These are phyloP conservation scores for Kwoniella shandongensis DNA, from an alignment of 768 basidiomycete genomes.

Conservation along the genomic window DNA sequence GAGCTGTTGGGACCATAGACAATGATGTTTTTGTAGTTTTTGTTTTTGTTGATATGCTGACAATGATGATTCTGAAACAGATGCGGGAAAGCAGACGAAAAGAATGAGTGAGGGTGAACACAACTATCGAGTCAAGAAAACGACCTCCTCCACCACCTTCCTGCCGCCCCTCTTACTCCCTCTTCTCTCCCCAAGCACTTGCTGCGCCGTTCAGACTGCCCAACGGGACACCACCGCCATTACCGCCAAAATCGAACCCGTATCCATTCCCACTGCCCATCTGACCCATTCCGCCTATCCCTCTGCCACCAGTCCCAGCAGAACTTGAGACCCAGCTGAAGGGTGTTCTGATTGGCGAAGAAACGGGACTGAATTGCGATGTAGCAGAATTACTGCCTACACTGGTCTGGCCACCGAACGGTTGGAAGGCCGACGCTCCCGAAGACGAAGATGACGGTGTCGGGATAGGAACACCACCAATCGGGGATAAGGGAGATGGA, in stretches of 20 bases:
- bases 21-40: too few species aligned
- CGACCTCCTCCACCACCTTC: too few species aligned
- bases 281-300: constrained; percentile 11
- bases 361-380: constrained; percentile 18
- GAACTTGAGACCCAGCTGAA: constrained; percentile 35
- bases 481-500: too few species aligned
- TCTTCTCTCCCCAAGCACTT: constrained; percentile 28
- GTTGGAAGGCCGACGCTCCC: too few species aligned
- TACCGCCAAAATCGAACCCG: constrained; percentile 19
- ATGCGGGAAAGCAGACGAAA: too few species aligned
- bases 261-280: constrained; percentile 4
- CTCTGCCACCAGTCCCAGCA: constrained; percentile 2
- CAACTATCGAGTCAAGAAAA: too few species aligned
- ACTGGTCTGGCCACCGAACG: not conserved
- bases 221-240: constrained; percentile 8
- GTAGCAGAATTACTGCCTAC: not conserved
- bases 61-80: too few species aligned
- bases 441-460: too few species aligned
- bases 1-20: too few species aligned
- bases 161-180: not conserved
- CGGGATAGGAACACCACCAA: too few species aligned
- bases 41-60: too few species aligned
- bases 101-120: too few species aligned
- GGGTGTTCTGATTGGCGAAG: constrained; percentile 37
- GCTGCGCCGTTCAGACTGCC: constrained; percentile 35